Conservation (phyloP, 148 eudicot species). For the Mesembryanthemum crystallinum region DNA sequence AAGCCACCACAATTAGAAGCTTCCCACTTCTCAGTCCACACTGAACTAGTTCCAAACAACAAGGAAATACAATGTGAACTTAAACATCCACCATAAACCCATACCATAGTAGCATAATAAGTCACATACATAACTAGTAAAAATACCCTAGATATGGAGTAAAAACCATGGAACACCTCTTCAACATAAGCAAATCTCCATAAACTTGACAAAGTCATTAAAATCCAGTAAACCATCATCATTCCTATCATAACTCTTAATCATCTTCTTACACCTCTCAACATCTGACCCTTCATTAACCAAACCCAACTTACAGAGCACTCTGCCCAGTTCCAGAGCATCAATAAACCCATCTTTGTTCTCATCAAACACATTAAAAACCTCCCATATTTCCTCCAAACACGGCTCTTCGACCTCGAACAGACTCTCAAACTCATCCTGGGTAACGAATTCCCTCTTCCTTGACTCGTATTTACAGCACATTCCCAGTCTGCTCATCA, state of each 20-base stretch:
- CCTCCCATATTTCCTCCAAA: constrained; percentile 46
- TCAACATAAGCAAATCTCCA: constrained; percentile 29
- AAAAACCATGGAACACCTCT: no score
- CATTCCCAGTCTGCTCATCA: constrained; percentile 37
- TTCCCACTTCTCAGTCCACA: no score
- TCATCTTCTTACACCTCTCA: constrained; percentile 44
- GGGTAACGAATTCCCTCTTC: neutral
- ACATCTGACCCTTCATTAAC: constrained; percentile 22
- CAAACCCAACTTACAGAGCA: constrained; percentile 43
- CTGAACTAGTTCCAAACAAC: no score
- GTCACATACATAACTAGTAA: no score
- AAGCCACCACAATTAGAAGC: no score
- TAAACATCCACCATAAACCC: no score
- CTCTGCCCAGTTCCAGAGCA: constrained; percentile 40
- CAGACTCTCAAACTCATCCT: constrained; percentile 23
- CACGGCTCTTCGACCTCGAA: constrained; percentile 43
- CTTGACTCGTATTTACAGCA: constrained; percentile 8
- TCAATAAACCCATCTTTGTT: constrained; percentile 59
- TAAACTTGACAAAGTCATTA: constrained; percentile 38
- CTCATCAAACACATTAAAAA: constrained; percentile 49
- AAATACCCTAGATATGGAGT: no score
- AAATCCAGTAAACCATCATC: constrained; percentile 44
- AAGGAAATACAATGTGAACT: no score
- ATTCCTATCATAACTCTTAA: constrained; percentile 45
- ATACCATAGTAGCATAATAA: no score